A percentile compares a stretch with the other conserved stretches of the same genome.
phyloP scores from a whole-genome alignment of 1,284 basidiomycete species.

The Anthracocystis panici-leucophaei region DNA sequence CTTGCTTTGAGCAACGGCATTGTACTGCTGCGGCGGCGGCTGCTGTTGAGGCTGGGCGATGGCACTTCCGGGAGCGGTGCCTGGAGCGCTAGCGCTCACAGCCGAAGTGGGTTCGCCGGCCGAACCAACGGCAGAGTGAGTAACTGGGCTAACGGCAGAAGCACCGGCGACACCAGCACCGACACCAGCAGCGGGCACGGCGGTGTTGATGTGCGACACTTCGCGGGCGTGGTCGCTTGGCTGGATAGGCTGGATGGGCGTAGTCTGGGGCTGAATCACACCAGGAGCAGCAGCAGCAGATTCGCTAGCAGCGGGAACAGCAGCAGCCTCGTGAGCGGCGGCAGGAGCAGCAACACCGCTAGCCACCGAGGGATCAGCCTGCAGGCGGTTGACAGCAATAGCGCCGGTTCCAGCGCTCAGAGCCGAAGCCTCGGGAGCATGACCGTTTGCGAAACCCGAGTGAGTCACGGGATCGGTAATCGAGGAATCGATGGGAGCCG shows the following conservation, averaged over 20 bases:
- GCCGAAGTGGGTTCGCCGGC: constrained; percentile 17
- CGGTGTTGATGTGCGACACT: constrained; percentile 34
- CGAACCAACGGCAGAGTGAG: constrained; percentile 7
- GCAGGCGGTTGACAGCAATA: constrained; percentile 28
- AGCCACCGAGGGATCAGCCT: constrained; percentile 33
- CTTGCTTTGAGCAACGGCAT: constrained; percentile 21
- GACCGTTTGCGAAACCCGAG: constrained; percentile 20
- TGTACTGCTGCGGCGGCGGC: constrained; percentile 19
- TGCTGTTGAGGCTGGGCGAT: constrained; percentile 19
- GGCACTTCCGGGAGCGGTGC: constrained; percentile 20
- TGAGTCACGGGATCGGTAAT: constrained; percentile 27
- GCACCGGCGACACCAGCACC: constrained; percentile 19
- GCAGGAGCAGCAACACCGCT: constrained; percentile 21
- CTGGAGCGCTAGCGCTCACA: constrained; percentile 11
- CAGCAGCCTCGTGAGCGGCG: too few species aligned
- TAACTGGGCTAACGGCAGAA: constrained; percentile 15
- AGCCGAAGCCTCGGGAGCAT: constrained; percentile 28
- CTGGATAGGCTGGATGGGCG: constrained; percentile 33
- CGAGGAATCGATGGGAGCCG: constrained; percentile 37
- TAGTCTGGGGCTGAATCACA: constrained; percentile 32
- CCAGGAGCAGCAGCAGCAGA: constrained; percentile 26
- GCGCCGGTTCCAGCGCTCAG: constrained; percentile 43
- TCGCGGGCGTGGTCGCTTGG: constrained; percentile 28
- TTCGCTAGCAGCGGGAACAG: constrained; percentile 5
- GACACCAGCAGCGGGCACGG: constrained; percentile 31